Evolutionary conservation across 164 flowering plant species (phyloP).

Genomic region (Piper betle): DNA sequence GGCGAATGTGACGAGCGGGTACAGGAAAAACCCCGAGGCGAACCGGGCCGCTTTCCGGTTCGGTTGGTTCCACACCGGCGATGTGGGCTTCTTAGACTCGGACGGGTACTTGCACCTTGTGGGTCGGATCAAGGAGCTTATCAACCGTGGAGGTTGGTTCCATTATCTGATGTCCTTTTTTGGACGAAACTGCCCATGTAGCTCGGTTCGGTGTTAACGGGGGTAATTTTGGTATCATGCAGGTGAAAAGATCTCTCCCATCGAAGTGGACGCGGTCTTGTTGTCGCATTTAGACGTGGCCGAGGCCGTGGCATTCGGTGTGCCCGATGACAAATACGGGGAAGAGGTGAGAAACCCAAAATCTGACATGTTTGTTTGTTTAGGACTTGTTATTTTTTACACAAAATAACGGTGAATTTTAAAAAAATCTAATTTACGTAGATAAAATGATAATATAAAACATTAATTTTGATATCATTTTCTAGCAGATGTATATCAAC

Average conservation of each 20-base stretch:
- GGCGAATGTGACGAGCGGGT: slow-evolving; percentile 73
- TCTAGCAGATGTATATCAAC: background rate
- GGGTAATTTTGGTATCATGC: background rate
- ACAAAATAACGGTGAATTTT: too few species aligned
- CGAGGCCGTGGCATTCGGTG: slow-evolving; percentile 81
- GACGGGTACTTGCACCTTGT: slow-evolving; percentile 87
- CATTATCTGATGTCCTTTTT: background rate
- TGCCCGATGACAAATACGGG: slow-evolving; percentile 86
- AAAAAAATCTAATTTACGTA: background rate
- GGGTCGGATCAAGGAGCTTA: slow-evolving; percentile 93
- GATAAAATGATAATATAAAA: too few species aligned
- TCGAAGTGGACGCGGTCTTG: slow-evolving; percentile 80
- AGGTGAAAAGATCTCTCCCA: slow-evolving; percentile 88
- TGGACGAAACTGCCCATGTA: background rate
- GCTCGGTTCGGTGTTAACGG: background rate
- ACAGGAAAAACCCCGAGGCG: slow-evolving; percentile 79
- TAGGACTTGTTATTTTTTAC: too few species aligned
- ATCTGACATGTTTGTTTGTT: too few species aligned
- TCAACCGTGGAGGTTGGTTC: slow-evolving; percentile 88
- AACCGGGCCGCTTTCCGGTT: slow-evolving; percentile 53
- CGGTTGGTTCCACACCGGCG: slow-evolving; percentile 98
- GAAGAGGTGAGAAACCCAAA: slow-evolving; percentile 56
- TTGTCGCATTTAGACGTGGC: slow-evolving; percentile 70
- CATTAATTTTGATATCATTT: background rate
- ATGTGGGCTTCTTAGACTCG: slow-evolving; percentile 58